Evolutionary conservation across 257 asterid genomes (phyloP).

Genomic region (Ilex aquifolium): DNA sequence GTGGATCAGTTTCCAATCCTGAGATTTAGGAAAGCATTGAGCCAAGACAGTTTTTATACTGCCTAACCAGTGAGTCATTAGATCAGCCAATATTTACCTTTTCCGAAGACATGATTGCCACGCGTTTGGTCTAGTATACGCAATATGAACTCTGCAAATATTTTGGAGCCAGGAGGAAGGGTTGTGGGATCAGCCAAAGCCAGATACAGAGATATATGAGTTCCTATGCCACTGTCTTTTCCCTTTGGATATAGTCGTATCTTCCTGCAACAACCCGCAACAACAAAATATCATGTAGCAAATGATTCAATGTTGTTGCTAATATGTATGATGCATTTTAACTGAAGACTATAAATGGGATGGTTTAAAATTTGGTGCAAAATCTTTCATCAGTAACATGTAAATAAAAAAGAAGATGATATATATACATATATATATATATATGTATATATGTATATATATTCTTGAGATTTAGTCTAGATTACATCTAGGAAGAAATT

Average conservation of each 20-base stretch:
- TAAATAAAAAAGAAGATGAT: no score
- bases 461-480: no score
- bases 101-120: slow-evolving; percentile 31
- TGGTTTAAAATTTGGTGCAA: no score
- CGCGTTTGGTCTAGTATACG: slow-evolving; percentile 46
- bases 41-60: no score
- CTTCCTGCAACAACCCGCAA: slow-evolving; percentile 39
- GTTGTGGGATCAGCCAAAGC: slow-evolving; percentile 45
- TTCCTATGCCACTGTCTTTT: slow-evolving; percentile 47
- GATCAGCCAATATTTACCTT: slow-evolving; percentile 24
- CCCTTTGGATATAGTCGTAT: slow-evolving; percentile 54
- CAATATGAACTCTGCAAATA: slow-evolving; percentile 52
- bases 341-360: no score
- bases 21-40: no score
- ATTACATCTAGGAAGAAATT: no score
- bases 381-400: no score
- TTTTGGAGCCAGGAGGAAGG: slow-evolving; percentile 29
- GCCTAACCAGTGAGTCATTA: neutral
- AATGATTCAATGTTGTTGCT: no score
- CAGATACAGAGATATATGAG: slow-evolving; percentile 45
- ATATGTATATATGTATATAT: no score
- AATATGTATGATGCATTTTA: no score
- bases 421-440: no score
- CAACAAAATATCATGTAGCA: neutral
- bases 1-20: neutral